A percentile compares a stretch with the other conserved stretches of the same genome.
Evolutionary conservation across 768 basidiomycete species (phyloP).

Genomic region (Leucogyrophana mollusca): DNA sequence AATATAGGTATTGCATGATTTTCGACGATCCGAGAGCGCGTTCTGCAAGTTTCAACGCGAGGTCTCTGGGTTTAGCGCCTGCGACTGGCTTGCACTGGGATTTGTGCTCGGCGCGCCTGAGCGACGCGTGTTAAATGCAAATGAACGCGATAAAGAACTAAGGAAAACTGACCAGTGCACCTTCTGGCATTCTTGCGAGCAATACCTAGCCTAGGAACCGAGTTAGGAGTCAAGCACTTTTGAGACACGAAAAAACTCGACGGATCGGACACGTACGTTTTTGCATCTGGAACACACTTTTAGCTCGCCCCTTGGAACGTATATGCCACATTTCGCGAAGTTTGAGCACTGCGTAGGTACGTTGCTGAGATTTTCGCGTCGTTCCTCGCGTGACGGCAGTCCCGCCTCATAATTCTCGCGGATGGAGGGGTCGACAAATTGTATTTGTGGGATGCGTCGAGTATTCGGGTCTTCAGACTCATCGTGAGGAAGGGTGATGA

Average conservation of each 20-base stretch:
- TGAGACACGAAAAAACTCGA: background rate
- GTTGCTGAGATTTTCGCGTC: background rate
- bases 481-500: too few species aligned
- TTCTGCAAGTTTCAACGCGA: background rate
- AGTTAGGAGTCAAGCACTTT: background rate
- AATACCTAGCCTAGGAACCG: background rate
- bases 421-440: background rate
- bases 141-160: too few species aligned
- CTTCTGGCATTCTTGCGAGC: background rate
- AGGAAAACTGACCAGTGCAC: background rate
- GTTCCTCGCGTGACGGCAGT: background rate
- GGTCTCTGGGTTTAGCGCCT: background rate
- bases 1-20: background rate
- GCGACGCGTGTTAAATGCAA: background rate
- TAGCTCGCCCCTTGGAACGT: background rate
- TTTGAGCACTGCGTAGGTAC: background rate
- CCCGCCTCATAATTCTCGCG: background rate
- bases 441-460: background rate
- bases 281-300: background rate
- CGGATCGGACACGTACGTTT: background rate
- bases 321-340: background rate
- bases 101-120: background rate
- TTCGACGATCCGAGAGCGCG: background rate
- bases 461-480: too few species aligned
- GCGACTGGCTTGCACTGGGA: background rate